Percentiles rank a stretch among this genome's conserved stretches.
Conservation (phyloP, 2,329 filamentous ascomycete species). For the Stagonosporopsis tanaceti region DNA sequence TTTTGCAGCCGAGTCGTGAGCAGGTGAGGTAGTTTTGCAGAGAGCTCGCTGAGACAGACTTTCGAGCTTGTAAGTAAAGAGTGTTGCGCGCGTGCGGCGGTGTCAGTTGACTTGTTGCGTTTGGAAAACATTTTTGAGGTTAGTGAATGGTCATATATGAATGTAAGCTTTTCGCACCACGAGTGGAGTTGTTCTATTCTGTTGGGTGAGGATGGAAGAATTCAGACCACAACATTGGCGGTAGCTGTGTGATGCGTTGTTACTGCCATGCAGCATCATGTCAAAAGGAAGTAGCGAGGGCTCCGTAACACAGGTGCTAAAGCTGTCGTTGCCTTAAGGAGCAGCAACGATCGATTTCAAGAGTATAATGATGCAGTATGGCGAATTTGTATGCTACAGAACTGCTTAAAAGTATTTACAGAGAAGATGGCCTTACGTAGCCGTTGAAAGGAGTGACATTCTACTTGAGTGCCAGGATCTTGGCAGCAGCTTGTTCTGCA, state of each 20-base stretch:
- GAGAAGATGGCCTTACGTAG: slow-evolving; percentile 2
- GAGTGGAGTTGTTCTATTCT: background rate
- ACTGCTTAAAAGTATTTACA: slow-evolving; percentile 15
- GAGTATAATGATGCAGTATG: background rate
- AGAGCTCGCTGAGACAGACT: background rate
- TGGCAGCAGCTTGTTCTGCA: slow-evolving; percentile 50
- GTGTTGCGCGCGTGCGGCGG: background rate
- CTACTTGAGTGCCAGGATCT: slow-evolving; percentile 44
- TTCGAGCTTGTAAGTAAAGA: background rate
- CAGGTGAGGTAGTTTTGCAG: background rate
- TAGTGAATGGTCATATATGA: background rate
- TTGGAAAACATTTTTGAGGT: background rate
- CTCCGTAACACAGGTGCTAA: background rate
- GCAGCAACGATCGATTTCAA: background rate
- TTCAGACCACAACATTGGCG: no score
- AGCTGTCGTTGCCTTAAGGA: no score
- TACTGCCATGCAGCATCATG: background rate
- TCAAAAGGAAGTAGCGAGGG: background rate
- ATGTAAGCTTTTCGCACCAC: background rate
- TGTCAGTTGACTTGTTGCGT: background rate
- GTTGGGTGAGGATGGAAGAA: background rate
- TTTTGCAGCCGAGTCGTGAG: background rate
- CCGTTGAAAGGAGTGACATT: background rate
- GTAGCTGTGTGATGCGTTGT: no score
- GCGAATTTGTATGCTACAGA: slow-evolving; percentile 7